These are phyloP conservation scores for Seminavis robusta DNA, from an alignment of 108 stramenopile genomes.

Conservation along the genomic window DNA sequence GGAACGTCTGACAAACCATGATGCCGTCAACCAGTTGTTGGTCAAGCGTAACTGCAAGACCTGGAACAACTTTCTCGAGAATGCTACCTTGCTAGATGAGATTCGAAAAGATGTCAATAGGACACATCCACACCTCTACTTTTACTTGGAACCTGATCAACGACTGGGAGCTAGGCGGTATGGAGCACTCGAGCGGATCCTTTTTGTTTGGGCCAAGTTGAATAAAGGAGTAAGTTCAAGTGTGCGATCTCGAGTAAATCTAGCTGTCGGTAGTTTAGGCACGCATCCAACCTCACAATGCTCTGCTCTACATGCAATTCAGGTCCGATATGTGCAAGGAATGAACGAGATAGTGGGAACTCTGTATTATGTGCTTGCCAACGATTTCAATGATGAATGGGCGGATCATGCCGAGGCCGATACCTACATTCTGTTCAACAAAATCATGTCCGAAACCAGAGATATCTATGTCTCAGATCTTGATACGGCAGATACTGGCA, in stretches of 20 bases:
- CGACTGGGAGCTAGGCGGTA: conserved; percentile 72
- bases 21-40: no score
- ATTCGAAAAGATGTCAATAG: conserved; percentile 89
- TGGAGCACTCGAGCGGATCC: conserved; percentile 84
- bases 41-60: not conserved
- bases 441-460: conserved; percentile 83
- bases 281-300: not conserved
- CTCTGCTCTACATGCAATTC: not conserved
- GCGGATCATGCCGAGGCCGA: conserved; percentile 86
- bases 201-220: conserved; percentile 94
- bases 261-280: no score
- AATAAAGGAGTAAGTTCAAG: conserved; percentile 79
- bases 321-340: conserved; percentile 94
- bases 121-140: conserved; percentile 80
- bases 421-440: conserved; percentile 88
- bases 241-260: not conserved
- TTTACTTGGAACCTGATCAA: conserved; percentile 76
- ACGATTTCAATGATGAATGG: conserved; percentile 73
- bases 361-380: conserved; percentile 89
- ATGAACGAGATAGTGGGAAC: conserved; percentile 98
- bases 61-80: conserved; percentile 46
- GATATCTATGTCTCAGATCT: conserved; percentile 88
- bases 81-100: conserved; percentile 68
- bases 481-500: conserved; percentile 82
- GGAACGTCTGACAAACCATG: not conserved